phyloP scores from a whole-genome alignment of 73 alveolate genomes.

The Paramecium sonneborni region DNA sequence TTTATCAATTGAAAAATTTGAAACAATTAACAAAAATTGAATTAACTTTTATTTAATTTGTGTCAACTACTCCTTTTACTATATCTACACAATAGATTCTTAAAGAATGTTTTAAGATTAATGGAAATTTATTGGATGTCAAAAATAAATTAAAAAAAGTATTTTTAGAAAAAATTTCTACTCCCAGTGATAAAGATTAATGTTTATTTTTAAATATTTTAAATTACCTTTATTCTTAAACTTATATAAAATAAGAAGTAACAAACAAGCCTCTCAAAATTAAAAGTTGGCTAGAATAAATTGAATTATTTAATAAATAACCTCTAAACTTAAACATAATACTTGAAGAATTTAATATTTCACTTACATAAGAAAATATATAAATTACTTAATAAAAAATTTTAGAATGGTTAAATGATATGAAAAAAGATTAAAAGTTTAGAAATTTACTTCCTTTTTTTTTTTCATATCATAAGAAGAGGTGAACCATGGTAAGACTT shows the following conservation, averaged over 20 bases:
- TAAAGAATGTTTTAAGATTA: not conserved
- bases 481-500: not conserved
- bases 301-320: too few species aligned
- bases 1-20: not conserved
- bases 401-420: not conserved
- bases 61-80: not conserved
- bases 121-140: too few species aligned
- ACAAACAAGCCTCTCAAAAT: not conserved
- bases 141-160: too few species aligned
- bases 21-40: not conserved
- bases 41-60: not conserved
- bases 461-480: not conserved
- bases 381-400: not conserved
- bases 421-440: not conserved
- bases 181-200: not conserved
- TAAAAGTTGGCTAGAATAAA: not conserved
- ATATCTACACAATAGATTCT: too few species aligned
- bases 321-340: not conserved
- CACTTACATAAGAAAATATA: not conserved
- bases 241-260: too few species aligned
- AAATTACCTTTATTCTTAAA: too few species aligned
- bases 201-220: not conserved
- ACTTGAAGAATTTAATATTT: not conserved
- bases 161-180: not conserved
- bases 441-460: not conserved